Conservation (phyloP, 2,329 filamentous ascomycete species). For the Scorias spongiosa region DNA sequence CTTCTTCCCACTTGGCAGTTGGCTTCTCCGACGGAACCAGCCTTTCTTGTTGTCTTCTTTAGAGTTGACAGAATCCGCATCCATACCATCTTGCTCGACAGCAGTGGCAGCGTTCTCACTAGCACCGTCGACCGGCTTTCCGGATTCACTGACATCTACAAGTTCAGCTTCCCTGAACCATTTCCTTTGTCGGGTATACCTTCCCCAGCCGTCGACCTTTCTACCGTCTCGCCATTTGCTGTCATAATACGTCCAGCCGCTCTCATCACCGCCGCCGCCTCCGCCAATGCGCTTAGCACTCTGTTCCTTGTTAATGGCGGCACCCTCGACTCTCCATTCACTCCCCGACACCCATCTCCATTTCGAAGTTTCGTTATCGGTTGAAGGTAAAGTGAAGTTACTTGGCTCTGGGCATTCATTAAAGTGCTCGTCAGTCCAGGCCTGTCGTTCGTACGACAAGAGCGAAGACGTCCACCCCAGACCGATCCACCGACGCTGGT, state of each 20-base stretch:
- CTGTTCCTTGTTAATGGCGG: conserved; percentile 32
- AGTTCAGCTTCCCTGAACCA: conserved; percentile 96
- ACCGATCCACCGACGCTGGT: conserved; percentile 87
- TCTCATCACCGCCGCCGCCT: conserved; percentile 33
- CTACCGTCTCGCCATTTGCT: conserved; percentile 94
- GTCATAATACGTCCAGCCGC: conserved; percentile 95
- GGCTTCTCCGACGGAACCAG: not conserved
- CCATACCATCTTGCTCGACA: not conserved
- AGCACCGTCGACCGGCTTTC: not conserved
- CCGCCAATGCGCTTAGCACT: conserved; percentile 12
- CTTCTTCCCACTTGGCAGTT: not conserved
- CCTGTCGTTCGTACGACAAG: conserved; percentile 73
- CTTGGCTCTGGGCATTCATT: conserved; percentile 65
- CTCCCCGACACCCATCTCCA: conserved; percentile 78
- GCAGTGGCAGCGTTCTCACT: not conserved
- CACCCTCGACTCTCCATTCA: conserved; percentile 75
- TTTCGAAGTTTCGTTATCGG: conserved; percentile 45
- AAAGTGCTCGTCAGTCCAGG: conserved; percentile 94
- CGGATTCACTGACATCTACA: conserved; percentile 47
- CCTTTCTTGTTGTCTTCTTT: not conserved
- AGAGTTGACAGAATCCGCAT: not conserved
- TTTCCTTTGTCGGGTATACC: conserved; percentile 83
- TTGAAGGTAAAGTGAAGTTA: conserved; percentile 52
- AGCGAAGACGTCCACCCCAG: conserved; percentile 88
- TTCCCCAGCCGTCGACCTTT: conserved; percentile 81